Percentiles rank a stretch among this genome's conserved stretches.
phyloP scores from a whole-genome alignment of 371 early-diverging fungal genomes.

The Mortierella sp. region DNA sequence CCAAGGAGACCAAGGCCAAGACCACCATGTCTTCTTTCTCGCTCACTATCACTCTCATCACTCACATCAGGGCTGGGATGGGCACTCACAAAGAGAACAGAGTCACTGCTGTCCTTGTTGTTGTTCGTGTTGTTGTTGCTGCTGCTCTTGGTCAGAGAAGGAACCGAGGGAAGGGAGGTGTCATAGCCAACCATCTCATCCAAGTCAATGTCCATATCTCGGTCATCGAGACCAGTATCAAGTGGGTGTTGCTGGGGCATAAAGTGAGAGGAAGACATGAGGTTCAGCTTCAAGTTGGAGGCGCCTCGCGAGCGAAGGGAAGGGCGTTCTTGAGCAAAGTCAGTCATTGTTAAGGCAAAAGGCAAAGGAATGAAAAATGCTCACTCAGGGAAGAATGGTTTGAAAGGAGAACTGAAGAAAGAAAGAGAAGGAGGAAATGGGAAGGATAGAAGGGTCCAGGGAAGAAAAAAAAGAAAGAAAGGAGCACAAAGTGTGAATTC shows the following conservation, averaged over 20 bases:
- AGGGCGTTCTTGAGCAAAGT: constrained; percentile 30
- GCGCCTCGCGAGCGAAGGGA: constrained; percentile 32
- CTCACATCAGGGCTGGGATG: constrained; percentile 51
- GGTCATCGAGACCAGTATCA: constrained; percentile 18
- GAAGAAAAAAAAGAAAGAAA: neutral
- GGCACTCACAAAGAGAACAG: constrained; percentile 34
- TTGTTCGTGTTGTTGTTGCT: neutral
- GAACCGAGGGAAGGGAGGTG: constrained; percentile 7
- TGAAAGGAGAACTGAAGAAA: neutral
- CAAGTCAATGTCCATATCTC: constrained; percentile 44
- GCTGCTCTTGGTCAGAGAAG: neutral
- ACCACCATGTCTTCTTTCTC: constrained; percentile 4
- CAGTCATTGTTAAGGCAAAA: constrained; percentile 27
- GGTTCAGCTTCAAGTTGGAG: constrained; percentile 38
- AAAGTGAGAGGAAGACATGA: constrained; percentile 35
- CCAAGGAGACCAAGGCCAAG: constrained; percentile 11
- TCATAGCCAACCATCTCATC: constrained; percentile 14
- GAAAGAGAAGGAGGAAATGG: neutral
- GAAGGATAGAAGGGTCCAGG: neutral
- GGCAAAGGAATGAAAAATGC: neutral
- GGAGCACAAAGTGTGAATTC: neutral
- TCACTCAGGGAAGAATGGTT: neutral
- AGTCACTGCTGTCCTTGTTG: constrained; percentile 1
- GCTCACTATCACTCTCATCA: constrained; percentile 50
- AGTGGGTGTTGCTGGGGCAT: constrained; percentile 35